Conservation (phyloP, 2,329 filamentous ascomycete genomes). For the Exophiala sideris region DNA sequence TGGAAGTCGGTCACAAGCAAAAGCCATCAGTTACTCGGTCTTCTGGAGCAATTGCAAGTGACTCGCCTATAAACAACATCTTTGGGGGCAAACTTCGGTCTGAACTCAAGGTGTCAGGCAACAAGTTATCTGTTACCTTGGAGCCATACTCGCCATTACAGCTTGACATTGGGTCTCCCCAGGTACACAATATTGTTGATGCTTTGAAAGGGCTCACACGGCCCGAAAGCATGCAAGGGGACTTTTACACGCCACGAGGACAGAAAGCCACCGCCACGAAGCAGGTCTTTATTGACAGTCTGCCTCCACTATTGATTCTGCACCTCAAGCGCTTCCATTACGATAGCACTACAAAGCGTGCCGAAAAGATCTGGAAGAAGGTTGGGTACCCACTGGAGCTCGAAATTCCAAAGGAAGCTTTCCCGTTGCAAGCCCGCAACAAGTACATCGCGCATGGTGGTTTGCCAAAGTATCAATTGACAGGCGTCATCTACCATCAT, state of each 20-base stretch:
- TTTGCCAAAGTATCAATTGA: slow-evolving; percentile 79
- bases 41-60: slow-evolving; percentile 67
- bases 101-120: slow-evolving; percentile 79
- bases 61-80: slow-evolving; percentile 87
- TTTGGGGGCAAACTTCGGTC: slow-evolving; percentile 90
- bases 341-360: slow-evolving; percentile 74
- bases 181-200: slow-evolving; percentile 88
- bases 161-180: slow-evolving; percentile 82
- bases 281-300: slow-evolving; percentile 87
- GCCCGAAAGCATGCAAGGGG: slow-evolving; percentile 78
- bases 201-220: slow-evolving; percentile 81
- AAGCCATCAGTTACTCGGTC: slow-evolving; percentile 81
- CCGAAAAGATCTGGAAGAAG: slow-evolving; percentile 98
- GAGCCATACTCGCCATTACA: slow-evolving; percentile 94
- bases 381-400: slow-evolving; percentile 91
- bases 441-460: slow-evolving; percentile 63
- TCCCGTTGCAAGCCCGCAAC: slow-evolving; percentile 71
- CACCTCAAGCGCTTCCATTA: slow-evolving; percentile 98
- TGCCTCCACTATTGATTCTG: slow-evolving; percentile 87
- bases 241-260: slow-evolving; percentile 76
- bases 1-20: slow-evolving; percentile 91
- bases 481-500: slow-evolving; percentile 92
- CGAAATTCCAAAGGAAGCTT: slow-evolving; percentile 86
- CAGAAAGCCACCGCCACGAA: slow-evolving; percentile 78
- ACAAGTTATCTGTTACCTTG: slow-evolving; percentile 85